Evolutionary conservation across 768 basidiomycete genomes (phyloP), one percentile per base, ranked within the genome.

Genomic region (Lyophyllum shimeji): DNA sequence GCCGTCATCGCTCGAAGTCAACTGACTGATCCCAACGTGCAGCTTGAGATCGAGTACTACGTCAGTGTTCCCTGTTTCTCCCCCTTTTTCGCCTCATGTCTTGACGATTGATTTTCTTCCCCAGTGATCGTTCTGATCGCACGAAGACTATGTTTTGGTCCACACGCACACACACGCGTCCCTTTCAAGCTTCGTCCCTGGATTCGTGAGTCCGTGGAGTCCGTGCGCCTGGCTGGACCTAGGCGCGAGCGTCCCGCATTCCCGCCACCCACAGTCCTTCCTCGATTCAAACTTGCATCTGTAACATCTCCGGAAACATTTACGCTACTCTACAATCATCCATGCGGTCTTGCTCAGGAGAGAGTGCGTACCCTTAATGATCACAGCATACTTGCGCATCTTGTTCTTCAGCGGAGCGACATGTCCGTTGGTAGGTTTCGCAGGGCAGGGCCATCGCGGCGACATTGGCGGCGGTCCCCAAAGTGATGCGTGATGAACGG

Each of bases 11-110:
- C 45, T 20, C 17, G 27, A 31, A 58, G 21, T 60, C 54, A 58
- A 50, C 48, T 59, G 56, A 57, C 34, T 39, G 18, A 40, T 18
- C 39, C n/a, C 18, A 52, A 17, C 43, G 27, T 50, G 50, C 40
- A 98, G 95, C 80, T 98, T 63, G 95, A 98, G 76, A 91, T 98
- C 56, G 95, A 98, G 65, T 95, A 94, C 74, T 95, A 94, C 72
- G 89, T 91, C 52, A 74, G 89, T 82, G 3, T 37, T 12, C 42
- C 59, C 50, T 50, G 58, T 58, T 65, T 61, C 59, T 50, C 17
- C 46, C 45, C 46, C 43, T 23, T 44, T 21, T 21, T 7, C 23
- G 17, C 31, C 23, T 21, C 40, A 18, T 42, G 21, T 34, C 48
- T 50, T 57, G 51, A 53, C 42, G 17, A 11, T 46, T 50, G 12